phyloP scores from a whole-genome alignment of 2,329 filamentous ascomycete genomes.

The Nemania diffusa region DNA sequence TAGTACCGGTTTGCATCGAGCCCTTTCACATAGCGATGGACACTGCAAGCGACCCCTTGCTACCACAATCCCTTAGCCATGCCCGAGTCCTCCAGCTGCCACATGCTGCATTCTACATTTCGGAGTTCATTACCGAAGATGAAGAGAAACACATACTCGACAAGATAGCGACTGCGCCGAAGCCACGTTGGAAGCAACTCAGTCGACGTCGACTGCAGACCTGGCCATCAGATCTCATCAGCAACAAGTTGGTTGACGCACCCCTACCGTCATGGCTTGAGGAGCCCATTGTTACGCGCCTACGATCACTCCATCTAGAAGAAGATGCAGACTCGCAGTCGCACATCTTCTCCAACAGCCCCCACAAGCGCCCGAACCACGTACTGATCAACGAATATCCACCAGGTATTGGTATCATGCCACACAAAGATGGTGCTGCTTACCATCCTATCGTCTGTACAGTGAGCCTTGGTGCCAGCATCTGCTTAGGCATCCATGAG shows the following conservation, averaged over 20 bases:
- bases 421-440: conserved; percentile 90
- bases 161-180: conserved; percentile 73
- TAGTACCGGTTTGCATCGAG: conserved; percentile 6
- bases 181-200: conserved; percentile 85
- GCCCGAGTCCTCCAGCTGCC: conserved; percentile 67
- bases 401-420: conserved; percentile 93
- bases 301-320: conserved; percentile 61
- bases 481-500: conserved; percentile 81
- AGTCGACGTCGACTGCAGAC: conserved; percentile 91
- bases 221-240: conserved; percentile 85
- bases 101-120: conserved; percentile 80
- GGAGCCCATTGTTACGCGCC: conserved; percentile 72
- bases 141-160: conserved; percentile 78
- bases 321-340: conserved; percentile 37
- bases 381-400: conserved; percentile 93
- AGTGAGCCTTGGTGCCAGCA: conserved; percentile 80
- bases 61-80: conserved; percentile 63
- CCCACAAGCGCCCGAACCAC: conserved; percentile 84
- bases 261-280: conserved; percentile 80
- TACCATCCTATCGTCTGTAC: conserved; percentile 92
- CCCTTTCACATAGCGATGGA: conserved; percentile 25
- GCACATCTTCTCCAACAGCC: conserved; percentile 70
- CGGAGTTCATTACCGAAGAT: conserved; percentile 80
- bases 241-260: conserved; percentile 78
- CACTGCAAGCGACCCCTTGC: conserved; percentile 32